These are phyloP conservation scores for Atkinsonella hypoxylon DNA, from an alignment of 2,329 filamentous ascomycete genomes.

Conservation along the genomic window DNA sequence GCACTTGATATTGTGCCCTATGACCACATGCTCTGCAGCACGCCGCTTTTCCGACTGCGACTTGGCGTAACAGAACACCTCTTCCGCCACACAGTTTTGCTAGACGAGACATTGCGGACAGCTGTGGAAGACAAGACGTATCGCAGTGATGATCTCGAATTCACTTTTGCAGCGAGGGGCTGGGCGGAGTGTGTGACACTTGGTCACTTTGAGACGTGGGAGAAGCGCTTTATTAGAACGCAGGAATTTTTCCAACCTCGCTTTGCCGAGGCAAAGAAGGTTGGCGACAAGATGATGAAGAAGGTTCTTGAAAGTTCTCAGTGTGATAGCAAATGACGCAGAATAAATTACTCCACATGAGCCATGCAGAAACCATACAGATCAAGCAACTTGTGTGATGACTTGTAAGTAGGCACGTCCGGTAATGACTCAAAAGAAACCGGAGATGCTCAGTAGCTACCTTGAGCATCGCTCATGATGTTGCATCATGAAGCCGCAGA, in stretches of 20 bases:
- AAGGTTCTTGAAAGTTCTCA: slow-evolving; percentile 75
- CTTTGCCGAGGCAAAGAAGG: slow-evolving; percentile 72
- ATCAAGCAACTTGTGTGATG: no score
- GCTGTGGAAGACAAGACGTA: slow-evolving; percentile 86
- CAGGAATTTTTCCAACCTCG: slow-evolving; percentile 85
- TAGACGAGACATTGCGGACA: slow-evolving; percentile 76
- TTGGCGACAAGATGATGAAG: slow-evolving; percentile 96
- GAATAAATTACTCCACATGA: not conserved
- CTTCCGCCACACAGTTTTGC: slow-evolving; percentile 68
- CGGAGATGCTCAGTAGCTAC: no score
- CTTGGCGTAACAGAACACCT: slow-evolving; percentile 95
- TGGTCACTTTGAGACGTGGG: slow-evolving; percentile 86
- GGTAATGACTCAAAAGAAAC: no score
- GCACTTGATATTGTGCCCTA: slow-evolving; percentile 88
- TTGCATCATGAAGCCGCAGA: no score
- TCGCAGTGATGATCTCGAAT: slow-evolving; percentile 90
- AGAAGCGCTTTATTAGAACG: slow-evolving; percentile 80
- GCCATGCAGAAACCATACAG: not conserved
- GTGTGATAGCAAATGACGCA: slow-evolving; percentile 13
- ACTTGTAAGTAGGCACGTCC: no score
- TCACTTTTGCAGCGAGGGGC: slow-evolving; percentile 89
- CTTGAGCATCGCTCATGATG: no score
- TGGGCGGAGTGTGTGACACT: slow-evolving; percentile 92
- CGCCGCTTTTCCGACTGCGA: slow-evolving; percentile 91
- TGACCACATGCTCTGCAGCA: slow-evolving; percentile 99